Percentiles rank a stretch among this genome's conserved stretches.
phyloP scores from a whole-genome alignment of 148 eudicot genomes.

The Euryodendron excelsum region DNA sequence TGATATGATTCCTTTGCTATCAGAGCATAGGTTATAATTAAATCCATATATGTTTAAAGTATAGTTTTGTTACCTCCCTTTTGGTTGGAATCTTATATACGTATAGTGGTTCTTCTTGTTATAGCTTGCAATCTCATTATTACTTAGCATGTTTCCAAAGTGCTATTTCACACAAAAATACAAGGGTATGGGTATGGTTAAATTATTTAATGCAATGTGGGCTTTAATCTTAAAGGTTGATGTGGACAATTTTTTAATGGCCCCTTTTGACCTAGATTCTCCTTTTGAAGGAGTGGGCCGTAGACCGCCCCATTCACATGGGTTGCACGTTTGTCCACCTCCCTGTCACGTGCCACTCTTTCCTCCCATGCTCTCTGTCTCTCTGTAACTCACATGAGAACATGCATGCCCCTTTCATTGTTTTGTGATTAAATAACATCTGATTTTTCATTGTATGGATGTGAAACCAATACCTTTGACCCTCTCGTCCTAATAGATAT shows the following conservation, averaged over 20 bases:
- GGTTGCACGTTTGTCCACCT: constrained; percentile 21
- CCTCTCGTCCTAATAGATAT: no score
- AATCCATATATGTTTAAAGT: constrained; percentile 1
- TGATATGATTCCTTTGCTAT: constrained; percentile 19
- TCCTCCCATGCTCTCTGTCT: neutral
- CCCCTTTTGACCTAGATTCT: constrained; percentile 17
- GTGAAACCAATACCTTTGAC: no score
- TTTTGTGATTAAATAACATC: no score
- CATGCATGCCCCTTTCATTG: no score
- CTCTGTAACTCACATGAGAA: no score
- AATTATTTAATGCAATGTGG: constrained; percentile 14
- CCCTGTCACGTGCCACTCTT: constrained; percentile 30
- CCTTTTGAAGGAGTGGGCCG: constrained; percentile 23
- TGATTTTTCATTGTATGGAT: no score
- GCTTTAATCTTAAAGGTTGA: constrained; percentile 14
- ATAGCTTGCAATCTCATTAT: constrained; percentile 14
- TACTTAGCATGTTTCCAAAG: constrained; percentile 18
- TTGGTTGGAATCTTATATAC: neutral
- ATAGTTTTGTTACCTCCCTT: neutral
- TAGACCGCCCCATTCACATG: constrained; percentile 29
- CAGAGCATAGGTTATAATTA: constrained; percentile 25
- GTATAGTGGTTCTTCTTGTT: neutral
- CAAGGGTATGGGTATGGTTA: neutral
- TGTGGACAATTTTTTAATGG: constrained; percentile 14
- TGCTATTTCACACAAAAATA: neutral